Evolutionary conservation across 345 rosid species (phyloP).

Genomic region (Rhodamnia argentea): DNA sequence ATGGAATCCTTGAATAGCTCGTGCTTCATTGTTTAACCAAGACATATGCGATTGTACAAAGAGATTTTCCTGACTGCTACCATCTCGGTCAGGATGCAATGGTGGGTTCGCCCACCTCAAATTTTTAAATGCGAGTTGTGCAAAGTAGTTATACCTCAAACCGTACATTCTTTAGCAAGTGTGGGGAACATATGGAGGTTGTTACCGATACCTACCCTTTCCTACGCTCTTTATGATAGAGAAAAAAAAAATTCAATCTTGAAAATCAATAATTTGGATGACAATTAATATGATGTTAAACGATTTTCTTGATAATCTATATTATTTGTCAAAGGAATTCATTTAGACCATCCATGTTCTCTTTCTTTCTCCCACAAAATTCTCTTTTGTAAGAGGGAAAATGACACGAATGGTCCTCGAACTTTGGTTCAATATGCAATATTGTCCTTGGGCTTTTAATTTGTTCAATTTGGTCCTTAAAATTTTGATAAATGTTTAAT

Average conservation of each 20-base stretch:
- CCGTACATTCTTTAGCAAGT: rapidly evolving
- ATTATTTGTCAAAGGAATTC: background rate
- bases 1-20: background rate
- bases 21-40: background rate
- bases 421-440: too few species aligned
- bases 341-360: background rate
- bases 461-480: too few species aligned
- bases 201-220: too few species aligned
- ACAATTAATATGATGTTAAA: background rate
- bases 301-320: background rate
- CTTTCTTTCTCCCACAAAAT: background rate
- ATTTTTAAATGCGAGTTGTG: rapidly evolving
- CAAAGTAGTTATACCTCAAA: background rate
- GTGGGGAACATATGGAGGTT: rapidly evolving
- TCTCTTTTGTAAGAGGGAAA: background rate
- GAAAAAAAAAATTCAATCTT: background rate
- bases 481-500: too few species aligned
- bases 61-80: too few species aligned
- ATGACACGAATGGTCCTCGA: too few species aligned
- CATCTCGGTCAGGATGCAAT: rapidly evolving
- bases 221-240: background rate
- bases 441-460: too few species aligned
- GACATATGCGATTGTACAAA: rapidly evolving
- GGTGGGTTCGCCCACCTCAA: background rate
- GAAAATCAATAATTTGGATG: background rate